Evolutionary conservation across 371 early-diverging fungal genomes (phyloP).

Genomic region (Mortierella sp.): DNA sequence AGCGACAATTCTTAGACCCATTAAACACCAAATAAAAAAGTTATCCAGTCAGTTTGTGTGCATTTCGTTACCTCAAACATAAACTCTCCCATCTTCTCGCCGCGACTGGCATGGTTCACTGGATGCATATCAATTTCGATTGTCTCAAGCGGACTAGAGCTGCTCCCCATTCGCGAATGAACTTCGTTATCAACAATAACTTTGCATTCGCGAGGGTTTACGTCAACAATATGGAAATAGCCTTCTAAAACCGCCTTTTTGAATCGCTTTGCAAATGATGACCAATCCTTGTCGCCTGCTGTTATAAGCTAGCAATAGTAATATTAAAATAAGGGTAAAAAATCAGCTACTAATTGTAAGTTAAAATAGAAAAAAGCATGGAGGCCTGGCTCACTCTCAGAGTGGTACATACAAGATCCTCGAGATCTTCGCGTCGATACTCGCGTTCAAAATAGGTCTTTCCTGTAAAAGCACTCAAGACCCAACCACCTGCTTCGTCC

Average conservation of each 20-base stretch:
- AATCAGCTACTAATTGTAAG: neutral
- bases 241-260: slow-evolving; percentile 35
- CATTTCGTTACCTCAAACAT: slow-evolving; percentile 45
- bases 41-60: neutral
- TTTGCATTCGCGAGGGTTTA: slow-evolving; percentile 34
- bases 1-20: neutral
- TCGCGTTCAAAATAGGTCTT: slow-evolving; percentile 51
- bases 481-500: slow-evolving; percentile 47
- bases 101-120: slow-evolving; percentile 38
- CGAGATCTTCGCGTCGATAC: slow-evolving; percentile 44
- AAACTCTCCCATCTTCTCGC: slow-evolving; percentile 42
- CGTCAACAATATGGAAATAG: slow-evolving; percentile 36
- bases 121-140: slow-evolving; percentile 47
- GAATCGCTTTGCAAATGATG: slow-evolving; percentile 45
- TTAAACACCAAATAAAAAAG: neutral
- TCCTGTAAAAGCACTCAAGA: slow-evolving; percentile 51
- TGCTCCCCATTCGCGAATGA: slow-evolving; percentile 21
- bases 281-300: slow-evolving; percentile 49
- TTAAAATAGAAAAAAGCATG: neutral
- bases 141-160: slow-evolving; percentile 14
- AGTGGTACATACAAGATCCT: slow-evolving; percentile 29
- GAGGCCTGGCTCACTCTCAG: neutral
- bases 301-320: slow-evolving; percentile 17
- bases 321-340: neutral
- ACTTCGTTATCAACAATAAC: slow-evolving; percentile 50